Evolutionary conservation across 805 yeast genomes (phyloP).

Genomic region (Metschnikowia proteae): DNA sequence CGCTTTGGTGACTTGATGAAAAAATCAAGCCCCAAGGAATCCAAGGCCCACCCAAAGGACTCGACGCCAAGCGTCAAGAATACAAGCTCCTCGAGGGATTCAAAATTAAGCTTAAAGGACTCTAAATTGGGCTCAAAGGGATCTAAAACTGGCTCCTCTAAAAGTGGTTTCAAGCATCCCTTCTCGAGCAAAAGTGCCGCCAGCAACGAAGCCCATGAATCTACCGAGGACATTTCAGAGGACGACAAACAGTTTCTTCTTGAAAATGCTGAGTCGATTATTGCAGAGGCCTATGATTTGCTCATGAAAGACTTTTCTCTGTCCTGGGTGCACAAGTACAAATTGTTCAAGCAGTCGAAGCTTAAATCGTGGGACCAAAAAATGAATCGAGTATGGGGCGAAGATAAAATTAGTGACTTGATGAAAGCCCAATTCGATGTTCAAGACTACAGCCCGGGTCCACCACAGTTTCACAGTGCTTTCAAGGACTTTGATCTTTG

Average conservation of each 20-base stretch:
- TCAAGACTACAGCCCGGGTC: slow-evolving; percentile 32
- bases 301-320: slow-evolving; percentile 27
- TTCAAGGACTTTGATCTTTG: slow-evolving; percentile 30
- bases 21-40: neutral
- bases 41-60: neutral
- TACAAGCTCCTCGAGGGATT: neutral
- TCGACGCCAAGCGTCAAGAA: neutral
- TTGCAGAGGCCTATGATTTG: slow-evolving; percentile 24
- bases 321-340: slow-evolving; percentile 34
- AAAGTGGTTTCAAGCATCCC: neutral
- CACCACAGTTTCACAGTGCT: slow-evolving; percentile 28
- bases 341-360: slow-evolving; percentile 23
- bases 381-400: slow-evolving; percentile 31
- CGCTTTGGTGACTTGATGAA: neutral
- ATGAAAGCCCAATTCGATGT: slow-evolving; percentile 34
- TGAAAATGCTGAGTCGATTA: slow-evolving; percentile 26
- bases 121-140: neutral
- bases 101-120: neutral
- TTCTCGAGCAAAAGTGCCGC: neutral
- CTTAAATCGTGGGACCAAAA: slow-evolving; percentile 25
- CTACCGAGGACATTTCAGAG: slow-evolving; percentile 10
- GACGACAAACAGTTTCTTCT: neutral
- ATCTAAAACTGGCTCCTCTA: neutral
- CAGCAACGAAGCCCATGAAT: neutral
- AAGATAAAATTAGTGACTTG: slow-evolving; percentile 27